Conservation (phyloP, 371 early-diverging fungal species). For the Haplosporangium sp. region DNA sequence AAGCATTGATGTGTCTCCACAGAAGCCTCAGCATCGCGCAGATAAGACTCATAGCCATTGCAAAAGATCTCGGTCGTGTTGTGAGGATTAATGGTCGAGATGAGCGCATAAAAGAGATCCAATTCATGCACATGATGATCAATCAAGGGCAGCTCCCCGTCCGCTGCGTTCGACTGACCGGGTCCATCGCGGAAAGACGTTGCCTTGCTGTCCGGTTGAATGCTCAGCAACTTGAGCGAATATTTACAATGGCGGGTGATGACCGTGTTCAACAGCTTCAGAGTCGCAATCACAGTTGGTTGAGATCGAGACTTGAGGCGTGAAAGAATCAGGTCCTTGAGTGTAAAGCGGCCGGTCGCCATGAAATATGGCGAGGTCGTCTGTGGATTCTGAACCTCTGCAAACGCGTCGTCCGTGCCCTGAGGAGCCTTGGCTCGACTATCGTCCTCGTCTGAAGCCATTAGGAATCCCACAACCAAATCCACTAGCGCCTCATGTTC, state of each 20-base stretch:
- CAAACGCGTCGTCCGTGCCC: slow-evolving; percentile 40
- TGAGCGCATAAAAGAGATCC: slow-evolving; percentile 76
- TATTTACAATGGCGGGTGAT: slow-evolving; percentile 82
- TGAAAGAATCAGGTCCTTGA: slow-evolving; percentile 82
- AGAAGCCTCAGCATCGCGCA: slow-evolving; percentile 77
- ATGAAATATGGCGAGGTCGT: slow-evolving; percentile 61
- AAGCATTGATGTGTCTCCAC: slow-evolving; percentile 74
- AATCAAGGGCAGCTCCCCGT: slow-evolving; percentile 56
- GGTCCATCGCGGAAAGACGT: slow-evolving; percentile 53
- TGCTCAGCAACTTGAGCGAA: slow-evolving; percentile 75
- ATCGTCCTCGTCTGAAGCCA: slow-evolving; percentile 72
- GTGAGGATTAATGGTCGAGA: slow-evolving; percentile 66
- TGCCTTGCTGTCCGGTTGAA: slow-evolving; percentile 66
- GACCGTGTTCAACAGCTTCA: slow-evolving; percentile 82
- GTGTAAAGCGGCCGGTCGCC: slow-evolving; percentile 71
- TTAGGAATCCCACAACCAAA: slow-evolving; percentile 78
- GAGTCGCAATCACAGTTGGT: slow-evolving; percentile 83
- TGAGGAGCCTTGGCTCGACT: slow-evolving; percentile 7
- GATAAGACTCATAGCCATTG: slow-evolving; percentile 81
- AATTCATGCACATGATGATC: slow-evolving; percentile 77
- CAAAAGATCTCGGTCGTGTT: slow-evolving; percentile 66
- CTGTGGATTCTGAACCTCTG: slow-evolving; percentile 49
- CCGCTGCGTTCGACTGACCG: slow-evolving; percentile 13
- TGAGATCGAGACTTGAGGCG: slow-evolving; percentile 78
- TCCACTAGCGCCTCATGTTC: slow-evolving; percentile 81